Evolutionary conservation across 106 monocot species (phyloP), one percentile per base, ranked within the genome.

Genomic region (Xerophyta viscosa): DNA sequence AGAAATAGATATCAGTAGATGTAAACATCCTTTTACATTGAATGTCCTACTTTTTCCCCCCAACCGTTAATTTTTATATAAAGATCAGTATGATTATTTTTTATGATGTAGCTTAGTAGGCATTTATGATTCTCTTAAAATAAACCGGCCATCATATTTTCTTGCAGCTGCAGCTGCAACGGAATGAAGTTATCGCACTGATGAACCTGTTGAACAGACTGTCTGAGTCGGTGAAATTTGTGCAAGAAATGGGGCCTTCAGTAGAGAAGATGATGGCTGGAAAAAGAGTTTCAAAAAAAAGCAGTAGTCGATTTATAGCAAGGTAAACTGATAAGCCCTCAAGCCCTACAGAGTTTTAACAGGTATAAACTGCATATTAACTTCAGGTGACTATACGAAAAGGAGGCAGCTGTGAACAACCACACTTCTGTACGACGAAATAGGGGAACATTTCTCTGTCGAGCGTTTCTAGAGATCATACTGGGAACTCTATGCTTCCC

Each of bases 161-260:
- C 31, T 56, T 67, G 64, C 88, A 85, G 85, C 20, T 86, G 58
- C 80, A 80, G 59, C 69, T 96, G 64, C 88, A 96, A 43, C 71
- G 88, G 36, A 85, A 96, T 68, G 96, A 96, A 74, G 88, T 89
- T 29, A 96, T 96, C 27, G 96, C 96, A 17, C 70, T 96, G 27
- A 57, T 73, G 13, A 96, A 96, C 66, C 84, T 96, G 73, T 76
- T 88, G 13, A 81, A 88, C 66, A 68, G 88, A 61, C 78, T 94
- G 0, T 94, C 88, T 0, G 94, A 94, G 41, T 94, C 94, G 4
- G 67, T 88, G n/a, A 76, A 76, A 63, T 78, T 88, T 53, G 84
- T 88, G 9, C 62, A 47, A 29, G 81, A 94, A 50, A 71, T 67
- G 66, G 84, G 70, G 0, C 69, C 81, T 28, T 49, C 72, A 20